Conservation (phyloP, 148 eudicot species). For the Talinum fruticosum region DNA sequence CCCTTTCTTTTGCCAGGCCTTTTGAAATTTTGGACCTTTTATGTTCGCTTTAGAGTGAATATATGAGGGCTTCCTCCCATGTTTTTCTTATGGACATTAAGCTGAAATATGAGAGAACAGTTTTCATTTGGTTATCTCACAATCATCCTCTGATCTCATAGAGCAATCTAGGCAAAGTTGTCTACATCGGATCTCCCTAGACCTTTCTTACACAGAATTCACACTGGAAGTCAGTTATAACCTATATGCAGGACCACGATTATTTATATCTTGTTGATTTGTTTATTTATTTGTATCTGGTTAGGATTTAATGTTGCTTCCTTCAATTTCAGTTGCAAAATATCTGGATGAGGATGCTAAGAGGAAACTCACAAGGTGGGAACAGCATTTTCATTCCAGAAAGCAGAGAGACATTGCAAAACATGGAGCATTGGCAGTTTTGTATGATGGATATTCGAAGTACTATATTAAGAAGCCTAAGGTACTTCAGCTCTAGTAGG, state of each 20-base stretch:
- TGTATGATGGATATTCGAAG: conserved; percentile 50
- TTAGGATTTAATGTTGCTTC: conserved; percentile 7
- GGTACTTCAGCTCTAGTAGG: conserved; percentile 30
- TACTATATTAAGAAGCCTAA: conserved; percentile 59
- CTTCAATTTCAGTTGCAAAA: conserved; percentile 44
- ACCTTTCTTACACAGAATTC: too few relatives aligned
- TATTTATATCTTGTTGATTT: neutral
- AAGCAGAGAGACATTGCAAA: conserved; percentile 51
- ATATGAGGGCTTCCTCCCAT: neutral
- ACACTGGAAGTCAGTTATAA: neutral
- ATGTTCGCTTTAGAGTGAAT: neutral
- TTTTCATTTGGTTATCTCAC: too few relatives aligned
- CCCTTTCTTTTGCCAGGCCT: too few relatives aligned
- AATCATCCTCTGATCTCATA: too few relatives aligned
- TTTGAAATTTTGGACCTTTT: neutral
- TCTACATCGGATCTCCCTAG: too few relatives aligned
- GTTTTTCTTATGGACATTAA: neutral
- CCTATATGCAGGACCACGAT: neutral
- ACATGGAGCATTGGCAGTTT: conserved; percentile 60
- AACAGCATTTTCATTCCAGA: conserved; percentile 44
- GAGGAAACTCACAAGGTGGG: conserved; percentile 57
- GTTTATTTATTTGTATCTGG: neutral
- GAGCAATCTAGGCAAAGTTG: too few relatives aligned
- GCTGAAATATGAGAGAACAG: too few relatives aligned
- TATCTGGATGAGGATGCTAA: conserved; percentile 43